Conservation (phyloP, 352 stramenopile genomes). For the Pythium sukuiense region DNA sequence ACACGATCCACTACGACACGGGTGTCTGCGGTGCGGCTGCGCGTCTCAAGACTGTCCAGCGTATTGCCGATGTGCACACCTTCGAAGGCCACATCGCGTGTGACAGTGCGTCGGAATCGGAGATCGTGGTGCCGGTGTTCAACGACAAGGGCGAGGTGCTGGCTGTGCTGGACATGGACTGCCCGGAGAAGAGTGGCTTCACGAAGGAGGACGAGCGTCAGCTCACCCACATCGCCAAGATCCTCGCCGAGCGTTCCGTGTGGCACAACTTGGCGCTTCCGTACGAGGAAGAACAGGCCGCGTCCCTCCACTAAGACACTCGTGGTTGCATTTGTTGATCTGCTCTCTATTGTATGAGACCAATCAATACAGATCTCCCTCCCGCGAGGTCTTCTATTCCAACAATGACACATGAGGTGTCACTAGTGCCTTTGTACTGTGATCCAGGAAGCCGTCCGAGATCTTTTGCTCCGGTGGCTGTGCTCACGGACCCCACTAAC, state of each 20-base stretch:
- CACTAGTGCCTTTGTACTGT: not conserved
- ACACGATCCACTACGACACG: slow-evolving; percentile 72
- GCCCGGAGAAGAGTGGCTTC: slow-evolving; percentile 68
- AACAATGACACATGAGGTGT: not conserved
- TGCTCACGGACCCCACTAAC: not conserved
- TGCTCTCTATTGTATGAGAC: slow-evolving; percentile 3
- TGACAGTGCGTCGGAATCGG: slow-evolving; percentile 74
- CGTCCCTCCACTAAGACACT: not conserved
- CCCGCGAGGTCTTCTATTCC: not conserved
- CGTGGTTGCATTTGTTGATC: slow-evolving; percentile 7
- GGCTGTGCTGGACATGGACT: slow-evolving; percentile 81
- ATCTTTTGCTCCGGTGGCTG: not conserved
- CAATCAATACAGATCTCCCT: slow-evolving; percentile 1
- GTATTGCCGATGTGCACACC: slow-evolving; percentile 69
- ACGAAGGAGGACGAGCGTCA: slow-evolving; percentile 66
- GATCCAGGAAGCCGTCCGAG: too few species aligned
- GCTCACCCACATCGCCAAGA: slow-evolving; percentile 54
- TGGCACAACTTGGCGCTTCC: slow-evolving; percentile 64
- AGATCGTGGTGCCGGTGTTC: slow-evolving; percentile 79
- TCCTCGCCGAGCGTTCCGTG: slow-evolving; percentile 60
- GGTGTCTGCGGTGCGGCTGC: slow-evolving; percentile 72
- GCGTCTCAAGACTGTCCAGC: slow-evolving; percentile 67
- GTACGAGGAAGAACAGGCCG: slow-evolving; percentile 20
- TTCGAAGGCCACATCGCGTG: slow-evolving; percentile 85
- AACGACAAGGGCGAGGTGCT: slow-evolving; percentile 62